These are phyloP conservation scores for Fusarium lateritium DNA, from an alignment of 2,329 filamentous ascomycete species.

Conservation along the genomic window DNA sequence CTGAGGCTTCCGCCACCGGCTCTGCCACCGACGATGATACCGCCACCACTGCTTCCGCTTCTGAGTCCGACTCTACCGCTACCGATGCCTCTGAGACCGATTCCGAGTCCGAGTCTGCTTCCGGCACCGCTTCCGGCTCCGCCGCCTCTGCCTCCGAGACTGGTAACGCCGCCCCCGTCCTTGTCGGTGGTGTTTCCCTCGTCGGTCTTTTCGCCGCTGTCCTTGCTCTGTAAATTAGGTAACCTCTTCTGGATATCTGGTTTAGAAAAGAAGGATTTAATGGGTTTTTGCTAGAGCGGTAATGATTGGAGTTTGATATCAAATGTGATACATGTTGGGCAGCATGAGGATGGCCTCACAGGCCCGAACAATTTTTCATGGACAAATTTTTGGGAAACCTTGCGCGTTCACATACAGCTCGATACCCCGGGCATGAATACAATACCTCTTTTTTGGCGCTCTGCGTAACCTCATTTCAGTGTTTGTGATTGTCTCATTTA, in stretches of 20 bases:
- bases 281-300: slow-evolving; percentile 42
- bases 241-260: slow-evolving; percentile 9
- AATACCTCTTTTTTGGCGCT: slow-evolving; percentile 45
- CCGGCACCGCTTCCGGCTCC: slow-evolving; percentile 46
- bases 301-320: slow-evolving; percentile 47
- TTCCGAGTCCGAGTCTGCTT: slow-evolving; percentile 32
- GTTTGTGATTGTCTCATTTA: slow-evolving; percentile 1
- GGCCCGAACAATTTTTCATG: slow-evolving; percentile 43
- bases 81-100: slow-evolving; percentile 37
- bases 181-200: slow-evolving; percentile 61
- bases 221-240: slow-evolving; percentile 63
- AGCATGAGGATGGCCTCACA: slow-evolving; percentile 39
- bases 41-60: slow-evolving; percentile 44
- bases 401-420: slow-evolving; percentile 48
- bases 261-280: slow-evolving; percentile 40
- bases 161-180: slow-evolving; percentile 54
- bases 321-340: slow-evolving; percentile 37
- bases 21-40: slow-evolving; percentile 43
- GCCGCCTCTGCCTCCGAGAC: slow-evolving; percentile 48
- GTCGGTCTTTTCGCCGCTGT: slow-evolving; percentile 66
- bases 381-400: slow-evolving; percentile 48
- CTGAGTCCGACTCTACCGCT: slow-evolving; percentile 27
- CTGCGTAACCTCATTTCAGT: slow-evolving; percentile 19
- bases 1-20: slow-evolving; percentile 43
- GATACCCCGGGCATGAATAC: slow-evolving; percentile 45